Percentiles rank a stretch among this genome's conserved stretches.
phyloP scores from a whole-genome alignment of 768 basidiomycete species.

The Mycena venus region DNA sequence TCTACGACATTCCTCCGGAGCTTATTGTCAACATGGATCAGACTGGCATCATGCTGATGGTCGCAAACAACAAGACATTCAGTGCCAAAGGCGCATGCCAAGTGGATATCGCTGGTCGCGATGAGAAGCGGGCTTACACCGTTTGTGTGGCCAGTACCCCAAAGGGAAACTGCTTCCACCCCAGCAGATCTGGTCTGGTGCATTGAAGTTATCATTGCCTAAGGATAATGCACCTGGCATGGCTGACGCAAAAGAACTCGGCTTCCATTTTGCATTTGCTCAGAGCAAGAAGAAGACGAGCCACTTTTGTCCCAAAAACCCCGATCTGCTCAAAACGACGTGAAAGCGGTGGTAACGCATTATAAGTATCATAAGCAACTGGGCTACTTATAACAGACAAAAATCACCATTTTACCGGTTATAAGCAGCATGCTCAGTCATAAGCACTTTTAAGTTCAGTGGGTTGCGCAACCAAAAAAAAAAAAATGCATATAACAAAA shows the following conservation, averaged over 20 bases:
- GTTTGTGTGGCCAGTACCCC: conserved; percentile 40
- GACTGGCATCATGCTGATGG: conserved; percentile 33
- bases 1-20: conserved; percentile 35
- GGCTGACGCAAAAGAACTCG: conserved; percentile 18
- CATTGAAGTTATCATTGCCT: conserved; percentile 34
- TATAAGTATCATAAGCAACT: no score
- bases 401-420: no score
- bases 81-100: conserved; percentile 35
- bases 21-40: conserved; percentile 35
- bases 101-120: conserved; percentile 41
- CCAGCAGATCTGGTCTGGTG: conserved; percentile 45
- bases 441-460: no score
- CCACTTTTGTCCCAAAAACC: no score
- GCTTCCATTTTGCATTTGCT: conserved; percentile 40
- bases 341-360: no score
- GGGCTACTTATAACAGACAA: no score
- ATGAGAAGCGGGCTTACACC: conserved; percentile 48
- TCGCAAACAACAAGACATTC: conserved; percentile 32
- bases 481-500: no score
- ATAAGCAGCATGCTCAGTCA: no score
- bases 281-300: conserved; percentile 36
- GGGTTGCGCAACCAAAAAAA: no score
- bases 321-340: no score
- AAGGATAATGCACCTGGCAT: conserved; percentile 15
- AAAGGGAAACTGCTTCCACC: conserved; percentile 45